Evolutionary conservation across 805 yeast species (phyloP), one percentile per base, ranked within the genome.

Genomic region (Lachancea fermentati): DNA sequence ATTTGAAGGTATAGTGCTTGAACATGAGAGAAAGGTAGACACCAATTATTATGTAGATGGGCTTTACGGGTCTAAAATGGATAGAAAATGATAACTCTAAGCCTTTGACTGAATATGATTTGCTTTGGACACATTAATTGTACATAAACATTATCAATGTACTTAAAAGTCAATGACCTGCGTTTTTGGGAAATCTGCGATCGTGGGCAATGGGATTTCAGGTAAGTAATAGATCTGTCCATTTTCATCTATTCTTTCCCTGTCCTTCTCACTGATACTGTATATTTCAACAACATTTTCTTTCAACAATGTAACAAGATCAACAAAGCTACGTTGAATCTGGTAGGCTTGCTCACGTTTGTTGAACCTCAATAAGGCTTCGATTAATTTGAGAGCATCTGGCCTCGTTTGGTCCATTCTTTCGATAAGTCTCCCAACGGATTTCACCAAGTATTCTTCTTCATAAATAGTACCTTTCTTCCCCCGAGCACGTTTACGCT

Each of bases 401-500:
- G 77, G 69, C 49, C 76, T 75, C 0, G 95, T 83, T 49, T 75
- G 79, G 33, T 77, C 75, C 43, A 93, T 64, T 51, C 98, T 76
- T 41, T 87, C 97, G 25, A 87, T 64, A 58, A 93, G 72, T 58
- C 99, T 78, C 3, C 95, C 93, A 43, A 86, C 79, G 3, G 97
- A 89, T 51, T 77, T 78, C 35, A 93, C 81, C 42, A 93, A 74
- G 61, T 93, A 93, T 60, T 93, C 97, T 60, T 93, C 98, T 62
- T 93, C 99, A 56, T 93, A 93, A 15, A 93, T 84, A 5, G 97
- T 91, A 34, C 97, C 97, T 67, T 93, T 93, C 69, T 94, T 87
- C 45, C 99, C 99, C 53, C 95, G 78, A 2, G 98, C 99, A 45
- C 79, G 76, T 67, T 93, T 93, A 54, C 98, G 78, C 58, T 91